A percentile compares a stretch with the other conserved stretches of the same genome.
These are phyloP conservation scores for Acanthamoeba castellanii DNA, from an alignment of 208 protist genomes.

Conservation along the genomic window DNA sequence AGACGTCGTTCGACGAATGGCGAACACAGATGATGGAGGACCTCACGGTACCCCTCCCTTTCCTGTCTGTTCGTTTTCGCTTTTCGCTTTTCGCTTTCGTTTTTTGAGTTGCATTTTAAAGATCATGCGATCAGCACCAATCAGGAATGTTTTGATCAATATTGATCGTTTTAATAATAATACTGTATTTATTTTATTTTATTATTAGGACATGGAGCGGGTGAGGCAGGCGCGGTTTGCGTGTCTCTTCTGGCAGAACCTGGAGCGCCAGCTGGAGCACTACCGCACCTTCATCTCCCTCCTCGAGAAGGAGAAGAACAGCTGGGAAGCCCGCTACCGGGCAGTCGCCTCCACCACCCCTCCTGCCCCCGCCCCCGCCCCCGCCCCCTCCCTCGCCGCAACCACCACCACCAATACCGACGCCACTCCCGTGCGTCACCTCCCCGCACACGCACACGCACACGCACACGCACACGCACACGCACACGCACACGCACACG, in stretches of 20 bases:
- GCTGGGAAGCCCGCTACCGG: neutral
- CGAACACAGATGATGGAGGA: neutral
- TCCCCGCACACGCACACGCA: neutral
- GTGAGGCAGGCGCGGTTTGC: neutral
- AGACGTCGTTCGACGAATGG: slow-evolving; percentile 21
- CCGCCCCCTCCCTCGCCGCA: no score
- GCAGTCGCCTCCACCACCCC: neutral
- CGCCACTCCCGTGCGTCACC: neutral
- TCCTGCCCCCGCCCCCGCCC: neutral
- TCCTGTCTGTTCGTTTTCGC: neutral
- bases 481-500: neutral
- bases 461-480: neutral
- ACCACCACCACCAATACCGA: neutral
- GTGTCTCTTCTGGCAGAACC: neutral
- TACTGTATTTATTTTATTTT: no score
- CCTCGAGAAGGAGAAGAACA: slow-evolving; percentile 13
- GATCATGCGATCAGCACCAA: no score
- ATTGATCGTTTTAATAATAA: no score
- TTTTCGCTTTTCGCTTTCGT: neutral
- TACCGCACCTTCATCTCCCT: slow-evolving; percentile 26
- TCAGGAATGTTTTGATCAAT: no score
- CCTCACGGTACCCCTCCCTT: neutral
- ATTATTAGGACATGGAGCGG: slow-evolving; percentile 4
- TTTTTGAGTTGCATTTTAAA: no score
- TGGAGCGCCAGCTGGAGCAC: slow-evolving; percentile 1